phyloP scores from a whole-genome alignment of 768 basidiomycete species.

The Boletus rubropictus region DNA sequence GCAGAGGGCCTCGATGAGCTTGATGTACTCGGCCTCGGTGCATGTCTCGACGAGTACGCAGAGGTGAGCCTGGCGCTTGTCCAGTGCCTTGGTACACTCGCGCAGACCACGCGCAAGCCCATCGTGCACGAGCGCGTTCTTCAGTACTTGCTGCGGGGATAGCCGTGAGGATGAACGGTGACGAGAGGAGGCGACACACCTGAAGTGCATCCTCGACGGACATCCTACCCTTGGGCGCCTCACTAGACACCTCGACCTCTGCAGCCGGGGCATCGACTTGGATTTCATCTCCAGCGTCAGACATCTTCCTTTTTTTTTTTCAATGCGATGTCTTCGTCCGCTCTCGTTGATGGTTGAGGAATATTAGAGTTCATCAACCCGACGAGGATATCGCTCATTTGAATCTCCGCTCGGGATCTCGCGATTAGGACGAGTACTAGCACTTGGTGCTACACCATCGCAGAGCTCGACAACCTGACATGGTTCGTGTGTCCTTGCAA shows the following conservation, averaged over 20 bases:
- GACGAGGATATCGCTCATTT: constrained; percentile 34
- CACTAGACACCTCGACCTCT: constrained; percentile 77
- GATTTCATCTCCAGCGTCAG: constrained; percentile 98
- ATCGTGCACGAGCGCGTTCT: constrained; percentile 97
- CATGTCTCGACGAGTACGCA: constrained; percentile 99
- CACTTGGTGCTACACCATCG: too few species aligned
- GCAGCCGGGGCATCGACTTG: constrained; percentile 56
- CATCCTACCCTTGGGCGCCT: constrained; percentile 93
- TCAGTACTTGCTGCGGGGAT: constrained; percentile 81
- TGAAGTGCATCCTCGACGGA: constrained; percentile 93
- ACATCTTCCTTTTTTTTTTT: constrained; percentile 62
- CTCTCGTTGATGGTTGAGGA: constrained; percentile 81
- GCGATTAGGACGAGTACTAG: too few species aligned
- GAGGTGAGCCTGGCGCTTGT: constrained; percentile 97
- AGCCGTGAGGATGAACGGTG: constrained; percentile 5
- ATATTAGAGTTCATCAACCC: constrained; percentile 45
- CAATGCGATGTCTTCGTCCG: constrained; percentile 79
- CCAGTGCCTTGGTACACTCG: constrained; percentile 95
- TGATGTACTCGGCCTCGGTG: constrained; percentile 99
- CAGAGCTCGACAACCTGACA: constrained; percentile 1
- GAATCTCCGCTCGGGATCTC: constrained; percentile 47
- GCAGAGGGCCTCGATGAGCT: constrained; percentile 99
- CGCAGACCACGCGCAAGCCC: constrained; percentile 97
- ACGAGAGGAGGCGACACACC: constrained; percentile 35
- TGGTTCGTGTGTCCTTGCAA: constrained; percentile 25